Evolutionary conservation across 768 basidiomycete species (phyloP), one percentile per base, ranked within the genome.

Genomic region (Russula brevipes): DNA sequence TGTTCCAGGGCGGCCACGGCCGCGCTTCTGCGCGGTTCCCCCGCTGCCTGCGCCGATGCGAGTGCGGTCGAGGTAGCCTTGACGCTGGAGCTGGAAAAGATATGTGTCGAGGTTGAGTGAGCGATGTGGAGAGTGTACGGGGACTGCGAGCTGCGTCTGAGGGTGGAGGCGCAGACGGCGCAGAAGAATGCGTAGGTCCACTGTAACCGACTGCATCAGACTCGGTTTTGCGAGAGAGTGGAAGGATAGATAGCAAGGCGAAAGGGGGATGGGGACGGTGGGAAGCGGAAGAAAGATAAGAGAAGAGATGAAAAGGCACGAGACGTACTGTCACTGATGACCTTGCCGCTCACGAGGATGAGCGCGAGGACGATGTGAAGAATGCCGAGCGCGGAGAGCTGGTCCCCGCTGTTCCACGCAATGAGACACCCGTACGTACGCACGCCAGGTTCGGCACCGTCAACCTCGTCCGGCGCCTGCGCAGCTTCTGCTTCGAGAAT

Each of bases 321-420:
- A 24, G 24, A 77, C 87, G 69, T 69, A 94, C 94, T 73, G 69
- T 97, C 94, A 33, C 79, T 77, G 17, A 97, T 78, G 14, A 83
- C 80, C 10, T 88, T 77, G 50, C 91, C 91, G 66, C 83, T 86
- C 49, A 88, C 88, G n/a, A 98, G 79, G 52, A 98, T 85, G 30
- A 97, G 77, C 0, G 88, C 85, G 10, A 98, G 82, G 42, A 98
- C 80, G 16, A 91, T 83, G 59, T 92, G 88, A 14, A 94, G 78
- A 5, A 97, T 74, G 8, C 94, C 95, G 30, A 89, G 71, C 2
- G 82, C 70, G 2, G 81, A 86, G 1, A 92, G 77, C 65, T 94
- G 81, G 71, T 93, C 85, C 12, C 77, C 71, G 57, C 76, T 78
- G 63, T 82, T 87, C 87, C 89, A 91, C 0, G 87, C 84, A 51